Evolutionary conservation across 331 rosid genomes (phyloP).

Genomic region (Quercus tomentella): DNA sequence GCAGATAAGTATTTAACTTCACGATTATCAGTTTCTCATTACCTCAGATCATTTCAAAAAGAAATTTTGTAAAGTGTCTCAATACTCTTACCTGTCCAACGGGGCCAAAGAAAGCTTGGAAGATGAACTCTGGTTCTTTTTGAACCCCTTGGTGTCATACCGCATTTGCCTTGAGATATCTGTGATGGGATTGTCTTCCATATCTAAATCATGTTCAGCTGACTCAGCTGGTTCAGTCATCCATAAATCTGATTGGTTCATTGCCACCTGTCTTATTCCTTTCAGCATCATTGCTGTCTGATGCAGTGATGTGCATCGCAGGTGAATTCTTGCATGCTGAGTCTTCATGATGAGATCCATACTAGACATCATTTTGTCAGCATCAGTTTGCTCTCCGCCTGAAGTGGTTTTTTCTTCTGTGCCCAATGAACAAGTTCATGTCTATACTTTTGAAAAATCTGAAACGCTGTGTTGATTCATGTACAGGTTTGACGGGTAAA

Average conservation of each 20-base stretch:
- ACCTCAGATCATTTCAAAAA: not conserved
- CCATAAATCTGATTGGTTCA: slow-evolving; percentile 20
- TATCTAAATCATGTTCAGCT: slow-evolving; percentile 29
- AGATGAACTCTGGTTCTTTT: slow-evolving; percentile 32
- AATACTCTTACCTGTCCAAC: slow-evolving; percentile 47
- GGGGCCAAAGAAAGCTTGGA: slow-evolving; percentile 31
- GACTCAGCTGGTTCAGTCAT: slow-evolving; percentile 29
- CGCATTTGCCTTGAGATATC: slow-evolving; percentile 25
- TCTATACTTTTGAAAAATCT: slow-evolving; percentile 26
- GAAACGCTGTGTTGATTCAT: slow-evolving; percentile 24
- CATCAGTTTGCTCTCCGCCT: slow-evolving; percentile 27
- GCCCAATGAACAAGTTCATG: slow-evolving; percentile 26
- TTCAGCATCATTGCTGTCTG: slow-evolving; percentile 34
- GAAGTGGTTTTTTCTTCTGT: slow-evolving; percentile 19
- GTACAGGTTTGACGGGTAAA: slow-evolving; percentile 20
- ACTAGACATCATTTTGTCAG: slow-evolving; percentile 21
- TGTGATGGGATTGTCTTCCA: slow-evolving; percentile 25
- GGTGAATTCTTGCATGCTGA: slow-evolving; percentile 34
- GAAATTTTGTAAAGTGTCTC: not conserved
- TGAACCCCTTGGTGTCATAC: slow-evolving; percentile 21
- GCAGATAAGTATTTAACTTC: not conserved
- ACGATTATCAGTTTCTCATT: not conserved
- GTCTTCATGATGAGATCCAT: slow-evolving; percentile 26
- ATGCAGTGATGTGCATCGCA: slow-evolving; percentile 15
- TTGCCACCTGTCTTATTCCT: slow-evolving; percentile 29